Evolutionary conservation across 2,329 filamentous ascomycete species (phyloP), one percentile per base, ranked within the genome.

Genomic region (Parafenestella ontariensis): DNA sequence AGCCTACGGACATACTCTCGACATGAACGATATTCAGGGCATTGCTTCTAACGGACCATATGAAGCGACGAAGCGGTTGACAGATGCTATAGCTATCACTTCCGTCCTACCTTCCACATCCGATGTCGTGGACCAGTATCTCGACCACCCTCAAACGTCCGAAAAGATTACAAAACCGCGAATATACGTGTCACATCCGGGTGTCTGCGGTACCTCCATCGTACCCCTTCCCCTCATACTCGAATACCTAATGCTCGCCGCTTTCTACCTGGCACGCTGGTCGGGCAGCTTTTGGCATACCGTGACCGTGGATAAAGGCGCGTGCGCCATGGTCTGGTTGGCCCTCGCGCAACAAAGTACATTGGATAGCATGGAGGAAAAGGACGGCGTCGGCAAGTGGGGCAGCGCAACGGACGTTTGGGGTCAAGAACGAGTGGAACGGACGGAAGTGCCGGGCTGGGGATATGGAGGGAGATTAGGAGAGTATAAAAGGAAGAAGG

Each of bases 251-350:
- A 95, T 95, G 84, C 76, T 85, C 46, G 69, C 85, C 18, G 79
- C 84, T 3, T 88, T 96, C 72, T 88, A 87, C 72, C 39, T 96
- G 15, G 86, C 87, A 13, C 90, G 94, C 60, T 87, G 85, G 79
- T 72, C 92, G 23, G 95, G 95, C 44, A 96, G 91, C 2, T 90
- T 90, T 10, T 99, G 95, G 95, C 94, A 98, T 74, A 82, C 85
- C 0, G 82, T 91, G 44, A 83, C 83, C n/a, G 82, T 88, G 0
- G 96, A 96, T 78, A 83, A 85, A 18, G 93, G 89, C 37, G 91
- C 93, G 7, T 84, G 83, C 43, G 86, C 92, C 0, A 85, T 91
- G 5, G 88, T 89, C 21, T 97, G 91, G 89, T 78, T 96, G 6
- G 86, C 89, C 0, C 83, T 98, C 11, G 83, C 88, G 18, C 79